These are phyloP conservation scores for Phytophthora sp. DNA, from an alignment of 352 stramenopile genomes.

Conservation along the genomic window DNA sequence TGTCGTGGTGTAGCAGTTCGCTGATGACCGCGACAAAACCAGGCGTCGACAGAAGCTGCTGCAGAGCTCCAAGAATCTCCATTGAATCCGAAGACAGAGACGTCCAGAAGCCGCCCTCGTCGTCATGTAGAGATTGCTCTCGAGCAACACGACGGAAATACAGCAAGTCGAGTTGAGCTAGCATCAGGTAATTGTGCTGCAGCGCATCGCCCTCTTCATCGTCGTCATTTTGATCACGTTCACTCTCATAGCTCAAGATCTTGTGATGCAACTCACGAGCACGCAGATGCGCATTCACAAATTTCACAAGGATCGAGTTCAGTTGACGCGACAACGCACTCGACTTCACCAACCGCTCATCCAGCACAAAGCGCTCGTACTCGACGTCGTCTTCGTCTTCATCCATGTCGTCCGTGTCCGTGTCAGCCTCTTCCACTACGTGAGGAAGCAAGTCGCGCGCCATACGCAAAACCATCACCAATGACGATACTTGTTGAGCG, in stretches of 20 bases:
- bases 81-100: slow-evolving; percentile 61
- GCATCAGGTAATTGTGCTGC: slow-evolving; percentile 81
- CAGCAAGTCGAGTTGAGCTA: slow-evolving; percentile 78
- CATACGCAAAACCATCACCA: slow-evolving; percentile 69
- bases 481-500: slow-evolving; percentile 58
- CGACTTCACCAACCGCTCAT: slow-evolving; percentile 39
- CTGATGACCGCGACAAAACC: slow-evolving; percentile 87
- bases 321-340: slow-evolving; percentile 56
- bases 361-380: slow-evolving; percentile 60
- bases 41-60: slow-evolving; percentile 85
- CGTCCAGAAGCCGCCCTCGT: slow-evolving; percentile 62
- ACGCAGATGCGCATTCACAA: slow-evolving; percentile 72
- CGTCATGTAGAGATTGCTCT: slow-evolving; percentile 67
- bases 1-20: slow-evolving; percentile 86
- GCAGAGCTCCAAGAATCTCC: slow-evolving; percentile 77
- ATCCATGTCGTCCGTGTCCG: slow-evolving; percentile 75
- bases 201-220: slow-evolving; percentile 55
- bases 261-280: slow-evolving; percentile 73
- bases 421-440: slow-evolving; percentile 75
- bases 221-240: slow-evolving; percentile 44
- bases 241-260: slow-evolving; percentile 64
- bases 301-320: slow-evolving; percentile 69
- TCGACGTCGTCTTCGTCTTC: slow-evolving; percentile 65
- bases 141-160: slow-evolving; percentile 83
- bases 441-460: slow-evolving; percentile 66